A percentile compares a stretch with the other conserved stretches of the same genome.
Evolutionary conservation across 306 rosid species (phyloP).

Genomic region (Glycine tomentella): DNA sequence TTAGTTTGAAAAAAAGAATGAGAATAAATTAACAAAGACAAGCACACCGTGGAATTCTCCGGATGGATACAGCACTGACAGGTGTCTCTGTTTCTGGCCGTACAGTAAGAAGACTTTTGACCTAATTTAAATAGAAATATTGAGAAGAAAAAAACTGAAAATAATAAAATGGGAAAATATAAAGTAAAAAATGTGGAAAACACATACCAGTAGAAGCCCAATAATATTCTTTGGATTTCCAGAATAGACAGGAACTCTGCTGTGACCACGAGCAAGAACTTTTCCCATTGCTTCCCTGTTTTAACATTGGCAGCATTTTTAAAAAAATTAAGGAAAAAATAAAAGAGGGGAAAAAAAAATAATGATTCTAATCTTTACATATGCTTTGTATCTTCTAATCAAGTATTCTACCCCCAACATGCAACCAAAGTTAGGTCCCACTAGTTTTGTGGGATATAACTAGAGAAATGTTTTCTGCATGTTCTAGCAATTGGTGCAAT

Average conservation of each 20-base stretch:
- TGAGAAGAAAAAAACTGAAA: slow-evolving; percentile 31
- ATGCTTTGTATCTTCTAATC: background rate
- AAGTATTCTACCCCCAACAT: slow-evolving; percentile 8
- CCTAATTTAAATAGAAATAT: slow-evolving; percentile 56
- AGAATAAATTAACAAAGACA: slow-evolving; percentile 36
- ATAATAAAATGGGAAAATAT: slow-evolving; percentile 2
- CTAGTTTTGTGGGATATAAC: slow-evolving; percentile 26
- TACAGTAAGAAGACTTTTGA: slow-evolving; percentile 95
- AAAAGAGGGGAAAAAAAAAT: background rate
- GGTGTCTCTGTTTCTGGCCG: slow-evolving; percentile 99
- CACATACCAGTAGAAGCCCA: slow-evolving; percentile 83
- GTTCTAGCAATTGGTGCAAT: slow-evolving; percentile 30
- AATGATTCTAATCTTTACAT: background rate
- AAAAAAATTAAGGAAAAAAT: no score
- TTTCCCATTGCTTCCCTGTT: slow-evolving; percentile 98
- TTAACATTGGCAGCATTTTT: slow-evolving; percentile 35
- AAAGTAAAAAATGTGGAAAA: slow-evolving; percentile 35
- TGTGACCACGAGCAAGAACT: slow-evolving; percentile 97
- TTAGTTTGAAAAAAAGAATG: slow-evolving; percentile 26
- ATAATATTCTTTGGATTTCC: slow-evolving; percentile 91
- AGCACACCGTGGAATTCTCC: slow-evolving; percentile 90
- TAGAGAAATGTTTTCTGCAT: slow-evolving; percentile 22
- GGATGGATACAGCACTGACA: slow-evolving; percentile 95
- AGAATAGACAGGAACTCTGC: slow-evolving; percentile 98
- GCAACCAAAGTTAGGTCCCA: slow-evolving; percentile 16